A percentile compares a stretch with the other conserved stretches of the same genome.
These are phyloP conservation scores for Kwoniella shivajii DNA, from an alignment of 1,284 basidiomycete species.

Conservation along the genomic window DNA sequence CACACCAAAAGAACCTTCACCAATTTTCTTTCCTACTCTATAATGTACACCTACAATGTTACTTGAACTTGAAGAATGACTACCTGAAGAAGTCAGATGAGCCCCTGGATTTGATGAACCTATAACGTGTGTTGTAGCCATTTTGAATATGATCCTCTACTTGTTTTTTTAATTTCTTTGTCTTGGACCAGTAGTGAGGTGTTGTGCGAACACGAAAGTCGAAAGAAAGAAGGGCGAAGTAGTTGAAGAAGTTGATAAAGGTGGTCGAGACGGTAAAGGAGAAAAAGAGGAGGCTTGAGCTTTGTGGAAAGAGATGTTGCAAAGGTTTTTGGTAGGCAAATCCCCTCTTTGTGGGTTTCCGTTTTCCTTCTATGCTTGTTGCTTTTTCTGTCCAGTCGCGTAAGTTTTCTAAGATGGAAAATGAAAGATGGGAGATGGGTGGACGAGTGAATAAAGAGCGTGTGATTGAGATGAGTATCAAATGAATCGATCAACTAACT, in stretches of 20 bases:
- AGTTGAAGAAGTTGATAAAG: neutral
- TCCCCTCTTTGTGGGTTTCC: too few relatives aligned
- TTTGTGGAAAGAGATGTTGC: neutral
- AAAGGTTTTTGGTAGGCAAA: too few relatives aligned
- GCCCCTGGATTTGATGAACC: conserved; percentile 50
- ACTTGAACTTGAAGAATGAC: conserved; percentile 51
- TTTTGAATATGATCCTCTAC: conserved; percentile 14
- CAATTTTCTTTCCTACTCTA: conserved; percentile 65
- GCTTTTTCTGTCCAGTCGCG: too few relatives aligned
- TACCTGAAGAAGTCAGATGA: conserved; percentile 43
- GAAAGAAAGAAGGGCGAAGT: too few relatives aligned
- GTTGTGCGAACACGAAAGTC: neutral
- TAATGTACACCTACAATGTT: conserved; percentile 62
- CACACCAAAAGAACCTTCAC: conserved; percentile 86
- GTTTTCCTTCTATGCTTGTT: too few relatives aligned
- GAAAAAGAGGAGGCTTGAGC: conserved; percentile 1
- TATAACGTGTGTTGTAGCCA: conserved; percentile 55
- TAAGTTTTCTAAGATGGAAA: too few relatives aligned
- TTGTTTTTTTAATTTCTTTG: neutral
- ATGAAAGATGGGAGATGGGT: too few relatives aligned
- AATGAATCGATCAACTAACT: too few relatives aligned
- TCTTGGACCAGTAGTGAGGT: conserved; percentile 3
- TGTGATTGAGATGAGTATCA: too few relatives aligned
- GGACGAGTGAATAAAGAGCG: too few relatives aligned
- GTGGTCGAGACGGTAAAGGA: neutral